Evolutionary conservation across 768 basidiomycete genomes (phyloP).

Genomic region (Panaeolus cyanescens): DNA sequence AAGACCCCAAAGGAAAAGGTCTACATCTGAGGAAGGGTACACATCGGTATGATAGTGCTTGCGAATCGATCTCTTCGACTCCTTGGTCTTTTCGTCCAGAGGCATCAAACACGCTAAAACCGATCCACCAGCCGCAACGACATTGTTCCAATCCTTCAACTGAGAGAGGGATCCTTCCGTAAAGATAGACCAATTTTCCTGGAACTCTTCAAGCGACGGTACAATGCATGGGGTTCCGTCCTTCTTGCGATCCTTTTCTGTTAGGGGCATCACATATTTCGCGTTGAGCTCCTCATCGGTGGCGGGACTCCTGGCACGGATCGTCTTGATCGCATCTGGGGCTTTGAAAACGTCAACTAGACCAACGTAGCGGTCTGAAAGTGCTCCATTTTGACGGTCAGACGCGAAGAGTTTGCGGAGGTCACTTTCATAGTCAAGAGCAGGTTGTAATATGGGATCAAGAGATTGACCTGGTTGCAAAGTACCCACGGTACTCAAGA

Average conservation of each 20-base stretch:
- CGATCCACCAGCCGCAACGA: slow-evolving; percentile 62
- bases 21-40: slow-evolving; percentile 64
- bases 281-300: slow-evolving; percentile 45
- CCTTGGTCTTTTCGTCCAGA: slow-evolving; percentile 47
- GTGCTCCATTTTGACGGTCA: slow-evolving; percentile 45
- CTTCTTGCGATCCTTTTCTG: slow-evolving; percentile 41
- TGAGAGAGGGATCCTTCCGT: slow-evolving; percentile 63
- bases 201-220: slow-evolving; percentile 54
- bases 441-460: slow-evolving; percentile 48
- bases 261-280: slow-evolving; percentile 57
- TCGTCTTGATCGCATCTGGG: slow-evolving; percentile 44
- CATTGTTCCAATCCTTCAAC: slow-evolving; percentile 62
- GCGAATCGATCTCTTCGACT: slow-evolving; percentile 55
- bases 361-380: slow-evolving; percentile 52
- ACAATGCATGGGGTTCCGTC: slow-evolving; percentile 55
- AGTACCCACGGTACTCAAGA: background rate
- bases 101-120: slow-evolving; percentile 61
- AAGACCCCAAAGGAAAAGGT: slow-evolving; percentile 64
- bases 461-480: slow-evolving; percentile 33
- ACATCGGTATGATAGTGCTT: slow-evolving; percentile 57
- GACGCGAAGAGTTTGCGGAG: slow-evolving; percentile 58
- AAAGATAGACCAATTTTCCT: slow-evolving; percentile 65
- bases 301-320: slow-evolving; percentile 49
- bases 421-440: slow-evolving; percentile 57
- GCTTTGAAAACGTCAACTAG: slow-evolving; percentile 62